These are phyloP conservation scores for Nissolia schottii DNA, from an alignment of 306 rosid species.

Conservation along the genomic window DNA sequence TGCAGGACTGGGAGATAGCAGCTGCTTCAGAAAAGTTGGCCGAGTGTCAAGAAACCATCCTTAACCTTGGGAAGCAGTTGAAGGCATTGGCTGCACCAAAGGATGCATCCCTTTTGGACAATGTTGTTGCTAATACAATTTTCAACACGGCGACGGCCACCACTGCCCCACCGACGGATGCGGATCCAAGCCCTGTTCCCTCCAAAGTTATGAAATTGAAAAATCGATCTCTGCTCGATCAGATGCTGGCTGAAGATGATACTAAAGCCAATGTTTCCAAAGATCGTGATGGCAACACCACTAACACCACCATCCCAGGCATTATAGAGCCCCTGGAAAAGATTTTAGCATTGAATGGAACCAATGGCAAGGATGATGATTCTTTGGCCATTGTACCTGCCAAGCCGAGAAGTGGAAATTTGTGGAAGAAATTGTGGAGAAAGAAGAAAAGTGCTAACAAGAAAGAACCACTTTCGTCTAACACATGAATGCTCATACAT, in stretches of 20 bases:
- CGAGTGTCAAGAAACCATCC: constrained; percentile 92
- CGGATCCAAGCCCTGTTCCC: constrained; percentile 16
- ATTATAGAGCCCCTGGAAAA: constrained; percentile 33
- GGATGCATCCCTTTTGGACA: constrained; percentile 57
- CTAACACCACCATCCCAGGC: constrained; percentile 16
- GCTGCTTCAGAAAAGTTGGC: constrained; percentile 92
- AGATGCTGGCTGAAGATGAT: constrained; percentile 75
- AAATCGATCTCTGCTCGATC: constrained; percentile 63
- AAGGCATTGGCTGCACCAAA: constrained; percentile 73
- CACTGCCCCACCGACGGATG: not conserved
- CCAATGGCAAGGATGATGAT: constrained; percentile 28
- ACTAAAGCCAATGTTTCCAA: constrained; percentile 30
- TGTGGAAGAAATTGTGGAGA: constrained; percentile 77
- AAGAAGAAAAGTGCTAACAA: constrained; percentile 55
- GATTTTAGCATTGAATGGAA: constrained; percentile 41
- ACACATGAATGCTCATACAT: constrained; percentile 29
- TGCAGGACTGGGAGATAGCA: constrained; percentile 86
- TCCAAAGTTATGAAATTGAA: constrained; percentile 29
- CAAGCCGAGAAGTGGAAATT: constrained; percentile 41
- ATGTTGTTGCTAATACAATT: constrained; percentile 32
- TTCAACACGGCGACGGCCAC: not conserved
- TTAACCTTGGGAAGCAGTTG: constrained; percentile 84
- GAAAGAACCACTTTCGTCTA: constrained; percentile 38
- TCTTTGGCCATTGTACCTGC: constrained; percentile 60
- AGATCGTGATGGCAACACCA: constrained; percentile 28